Conservation (phyloP, 202 grass and related monocot genomes). For the Brachypodium distachyon region DNA sequence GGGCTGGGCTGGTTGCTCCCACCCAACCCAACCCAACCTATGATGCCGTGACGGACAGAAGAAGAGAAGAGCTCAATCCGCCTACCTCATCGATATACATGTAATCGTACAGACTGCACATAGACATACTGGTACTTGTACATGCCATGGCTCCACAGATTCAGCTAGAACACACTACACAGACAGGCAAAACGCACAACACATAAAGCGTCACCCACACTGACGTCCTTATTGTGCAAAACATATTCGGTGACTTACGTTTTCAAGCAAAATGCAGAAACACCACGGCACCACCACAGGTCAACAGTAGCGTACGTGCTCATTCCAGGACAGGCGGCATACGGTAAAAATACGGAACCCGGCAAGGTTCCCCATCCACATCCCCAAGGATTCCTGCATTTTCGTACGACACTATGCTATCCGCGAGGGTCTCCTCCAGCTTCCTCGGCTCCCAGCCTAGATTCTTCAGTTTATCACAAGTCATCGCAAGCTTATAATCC, state of each 20-base stretch:
- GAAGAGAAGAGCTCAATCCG: too few relatives aligned
- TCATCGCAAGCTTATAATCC: not conserved
- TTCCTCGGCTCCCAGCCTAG: constrained; percentile 17
- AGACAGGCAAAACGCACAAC: too few relatives aligned
- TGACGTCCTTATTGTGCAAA: not conserved
- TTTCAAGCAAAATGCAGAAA: not conserved
- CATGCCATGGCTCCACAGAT: too few relatives aligned
- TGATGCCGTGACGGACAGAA: too few relatives aligned
- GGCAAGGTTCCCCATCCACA: not conserved
- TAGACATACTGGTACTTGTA: too few relatives aligned
- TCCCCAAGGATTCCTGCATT: not conserved
- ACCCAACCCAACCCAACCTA: too few relatives aligned
- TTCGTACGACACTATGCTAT: not conserved
- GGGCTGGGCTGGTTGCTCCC: too few relatives aligned
- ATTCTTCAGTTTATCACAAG: constrained; percentile 14
- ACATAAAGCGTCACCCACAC: too few relatives aligned
- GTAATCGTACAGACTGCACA: too few relatives aligned
- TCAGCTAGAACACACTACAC: too few relatives aligned
- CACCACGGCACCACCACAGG: not conserved
- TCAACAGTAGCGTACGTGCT: not conserved
- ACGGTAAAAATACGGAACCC: not conserved
- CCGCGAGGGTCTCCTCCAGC: not conserved
- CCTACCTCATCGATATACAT: too few relatives aligned
- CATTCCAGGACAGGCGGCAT: not conserved
- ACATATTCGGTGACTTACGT: not conserved